Evolutionary conservation across 257 asterid genomes (phyloP).

Genomic region (Voacanga thouarsii): DNA sequence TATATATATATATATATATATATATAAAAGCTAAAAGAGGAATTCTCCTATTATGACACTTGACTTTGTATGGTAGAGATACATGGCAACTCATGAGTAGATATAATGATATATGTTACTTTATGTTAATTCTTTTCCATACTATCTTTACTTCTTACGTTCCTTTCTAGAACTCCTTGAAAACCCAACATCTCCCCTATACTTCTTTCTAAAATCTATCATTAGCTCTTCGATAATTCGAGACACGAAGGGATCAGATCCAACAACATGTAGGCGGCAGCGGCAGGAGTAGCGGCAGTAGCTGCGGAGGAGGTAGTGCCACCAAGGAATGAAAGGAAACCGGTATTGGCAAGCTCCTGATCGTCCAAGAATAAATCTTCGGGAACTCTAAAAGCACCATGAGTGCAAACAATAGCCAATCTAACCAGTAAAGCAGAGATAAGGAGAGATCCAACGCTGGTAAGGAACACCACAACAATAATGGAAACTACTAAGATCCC

Average conservation of each 20-base stretch:
- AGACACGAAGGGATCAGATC: slow-evolving; percentile 18
- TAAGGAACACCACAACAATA: slow-evolving; percentile 68
- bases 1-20: no score
- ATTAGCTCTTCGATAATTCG: background rate
- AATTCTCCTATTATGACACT: no score
- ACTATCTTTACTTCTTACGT: no score
- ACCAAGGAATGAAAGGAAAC: slow-evolving; percentile 72
- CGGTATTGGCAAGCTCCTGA: slow-evolving; percentile 61
- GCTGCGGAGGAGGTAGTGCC: slow-evolving; percentile 77
- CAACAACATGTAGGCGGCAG: slow-evolving; percentile 51
- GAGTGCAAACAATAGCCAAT: slow-evolving; percentile 56
- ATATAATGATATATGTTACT: no score
- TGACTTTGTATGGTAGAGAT: no score
- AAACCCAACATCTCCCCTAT: no score
- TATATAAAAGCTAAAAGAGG: no score
- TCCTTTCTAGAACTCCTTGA: no score
- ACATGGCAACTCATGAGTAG: no score
- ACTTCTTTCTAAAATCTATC: no score
- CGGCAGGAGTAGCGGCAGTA: slow-evolving; percentile 64
- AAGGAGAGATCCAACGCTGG: slow-evolving; percentile 75
- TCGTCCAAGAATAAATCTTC: slow-evolving; percentile 87
- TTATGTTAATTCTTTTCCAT: no score
- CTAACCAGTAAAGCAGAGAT: slow-evolving; percentile 75
- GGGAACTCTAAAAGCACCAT: slow-evolving; percentile 79
- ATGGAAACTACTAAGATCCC: slow-evolving; percentile 61